These are phyloP conservation scores for Podila clonocystis DNA, from an alignment of 192 early-diverging fungal genomes.

Conservation along the genomic window DNA sequence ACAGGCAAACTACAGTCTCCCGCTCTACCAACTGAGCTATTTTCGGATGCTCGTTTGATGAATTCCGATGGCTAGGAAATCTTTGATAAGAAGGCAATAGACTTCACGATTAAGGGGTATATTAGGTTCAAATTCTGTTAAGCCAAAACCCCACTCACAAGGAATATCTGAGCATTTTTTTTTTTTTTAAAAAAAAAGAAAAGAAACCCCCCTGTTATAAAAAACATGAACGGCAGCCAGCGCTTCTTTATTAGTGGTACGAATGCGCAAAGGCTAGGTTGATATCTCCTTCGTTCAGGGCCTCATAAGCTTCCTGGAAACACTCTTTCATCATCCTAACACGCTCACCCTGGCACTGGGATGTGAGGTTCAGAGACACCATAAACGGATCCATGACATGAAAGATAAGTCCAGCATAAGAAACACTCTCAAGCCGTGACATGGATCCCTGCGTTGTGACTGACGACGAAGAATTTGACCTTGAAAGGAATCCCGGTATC, in stretches of 20 bases:
- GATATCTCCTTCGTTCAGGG: conserved; percentile 37
- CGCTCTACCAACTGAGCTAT: conserved; percentile 77
- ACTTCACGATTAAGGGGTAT: no score
- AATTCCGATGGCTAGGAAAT: no score
- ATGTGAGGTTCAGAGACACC: conserved; percentile 18
- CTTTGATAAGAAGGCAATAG: no score
- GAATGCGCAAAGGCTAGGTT: conserved; percentile 21
- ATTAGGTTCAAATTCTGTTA: no score
- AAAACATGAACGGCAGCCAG: no score
- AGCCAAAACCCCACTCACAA: no score
- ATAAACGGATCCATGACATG: conserved; percentile 45
- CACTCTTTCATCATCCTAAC: conserved; percentile 30
- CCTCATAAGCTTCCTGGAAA: conserved; percentile 44
- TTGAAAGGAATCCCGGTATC: not conserved
- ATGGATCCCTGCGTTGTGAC: not conserved
- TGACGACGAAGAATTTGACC: not conserved
- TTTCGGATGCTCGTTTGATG: conserved; percentile 46
- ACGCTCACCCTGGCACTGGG: conserved; percentile 10
- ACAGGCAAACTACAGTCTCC: conserved; percentile 68
- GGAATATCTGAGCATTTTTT: no score
- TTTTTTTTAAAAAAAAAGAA: no score
- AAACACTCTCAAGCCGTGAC: not conserved
- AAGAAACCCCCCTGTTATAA: no score
- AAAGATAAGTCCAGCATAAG: conserved; percentile 1
- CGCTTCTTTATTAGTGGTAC: not conserved